Conservation (phyloP, 495 filamentous ascomycete species). For the Sporormia fimetaria region DNA sequence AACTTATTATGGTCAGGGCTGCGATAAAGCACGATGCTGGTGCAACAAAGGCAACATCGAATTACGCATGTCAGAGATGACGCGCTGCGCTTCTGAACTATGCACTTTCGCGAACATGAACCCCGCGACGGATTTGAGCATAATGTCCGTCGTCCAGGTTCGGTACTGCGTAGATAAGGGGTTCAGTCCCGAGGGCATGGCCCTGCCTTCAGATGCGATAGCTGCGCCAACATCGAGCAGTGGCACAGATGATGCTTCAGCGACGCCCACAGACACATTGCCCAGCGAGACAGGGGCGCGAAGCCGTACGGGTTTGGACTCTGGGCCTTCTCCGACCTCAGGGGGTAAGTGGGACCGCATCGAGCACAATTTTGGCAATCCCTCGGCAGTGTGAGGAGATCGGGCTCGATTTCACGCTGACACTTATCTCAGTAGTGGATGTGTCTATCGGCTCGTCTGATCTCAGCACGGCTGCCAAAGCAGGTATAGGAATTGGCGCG, state of each 20-base stretch:
- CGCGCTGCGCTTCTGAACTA: constrained; percentile 1
- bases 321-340: too few species aligned
- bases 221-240: not conserved
- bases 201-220: constrained; percentile 3
- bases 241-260: not conserved
- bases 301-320: too few species aligned
- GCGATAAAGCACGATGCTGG: constrained; percentile 9
- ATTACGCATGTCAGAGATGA: constrained; percentile 1
- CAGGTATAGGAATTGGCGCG: constrained; percentile 10
- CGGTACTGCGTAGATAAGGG: constrained; percentile 6
- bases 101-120: constrained; percentile 15
- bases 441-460: not conserved
- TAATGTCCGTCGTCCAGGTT: constrained; percentile 9
- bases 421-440: not conserved
- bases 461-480: constrained; percentile 9
- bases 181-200: constrained; percentile 3
- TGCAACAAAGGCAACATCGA: constrained; percentile 17
- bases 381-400: too few species aligned
- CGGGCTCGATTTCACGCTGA: not conserved
- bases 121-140: constrained; percentile 5
- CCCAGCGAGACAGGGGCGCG: too few species aligned
- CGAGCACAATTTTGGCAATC: too few species aligned
- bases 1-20: constrained; percentile 2
- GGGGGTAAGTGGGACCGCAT: too few species aligned
- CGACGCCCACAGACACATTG: not conserved